A percentile compares a stretch with the other conserved stretches of the same genome.
phyloP scores from a whole-genome alignment of 2,329 filamentous ascomycete genomes.

The Scedosporium aurantiacum region DNA sequence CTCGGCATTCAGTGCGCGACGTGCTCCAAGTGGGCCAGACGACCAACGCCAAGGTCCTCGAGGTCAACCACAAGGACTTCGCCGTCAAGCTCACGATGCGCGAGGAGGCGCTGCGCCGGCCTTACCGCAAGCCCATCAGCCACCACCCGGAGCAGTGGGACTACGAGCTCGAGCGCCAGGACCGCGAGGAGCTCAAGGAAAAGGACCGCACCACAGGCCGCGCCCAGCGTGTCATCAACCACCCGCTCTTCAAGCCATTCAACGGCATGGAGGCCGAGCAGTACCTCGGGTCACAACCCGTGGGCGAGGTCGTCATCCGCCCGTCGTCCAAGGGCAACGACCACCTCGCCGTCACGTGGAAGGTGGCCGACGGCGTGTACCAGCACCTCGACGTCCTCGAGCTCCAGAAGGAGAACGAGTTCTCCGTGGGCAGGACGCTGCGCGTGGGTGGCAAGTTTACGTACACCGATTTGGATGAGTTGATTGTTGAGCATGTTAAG shows the following conservation, averaged over 20 bases:
- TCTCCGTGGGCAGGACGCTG: slow-evolving; percentile 77
- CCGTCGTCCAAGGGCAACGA: slow-evolving; percentile 93
- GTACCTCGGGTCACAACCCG: slow-evolving; percentile 73
- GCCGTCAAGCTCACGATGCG: slow-evolving; percentile 73
- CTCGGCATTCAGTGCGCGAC: slow-evolving; percentile 58
- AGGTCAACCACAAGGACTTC: slow-evolving; percentile 79
- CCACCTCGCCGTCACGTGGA: slow-evolving; percentile 95
- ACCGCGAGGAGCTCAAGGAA: slow-evolving; percentile 73
- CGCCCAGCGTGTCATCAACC: slow-evolving; percentile 90
- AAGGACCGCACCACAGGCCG: slow-evolving; percentile 79
- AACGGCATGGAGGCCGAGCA: slow-evolving; percentile 89
- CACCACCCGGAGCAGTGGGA: slow-evolving; percentile 80
- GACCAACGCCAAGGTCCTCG: slow-evolving; percentile 75
- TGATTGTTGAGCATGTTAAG: slow-evolving; percentile 95
- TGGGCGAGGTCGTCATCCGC: slow-evolving; percentile 87
- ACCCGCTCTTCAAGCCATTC: slow-evolving; percentile 89
- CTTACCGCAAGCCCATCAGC: slow-evolving; percentile 59
- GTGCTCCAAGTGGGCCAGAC: slow-evolving; percentile 73
- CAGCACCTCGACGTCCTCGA: slow-evolving; percentile 97
- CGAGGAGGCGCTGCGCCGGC: slow-evolving; percentile 66
- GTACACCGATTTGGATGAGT: slow-evolving; percentile 90
- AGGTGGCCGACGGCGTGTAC: slow-evolving; percentile 90
- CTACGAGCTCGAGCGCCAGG: slow-evolving; percentile 64
- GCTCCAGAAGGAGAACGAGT: slow-evolving; percentile 93
- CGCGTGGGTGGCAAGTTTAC: slow-evolving; percentile 80